Conservation (phyloP, 192 early-diverging fungal species). For the Blastocladiella britannica region DNA sequence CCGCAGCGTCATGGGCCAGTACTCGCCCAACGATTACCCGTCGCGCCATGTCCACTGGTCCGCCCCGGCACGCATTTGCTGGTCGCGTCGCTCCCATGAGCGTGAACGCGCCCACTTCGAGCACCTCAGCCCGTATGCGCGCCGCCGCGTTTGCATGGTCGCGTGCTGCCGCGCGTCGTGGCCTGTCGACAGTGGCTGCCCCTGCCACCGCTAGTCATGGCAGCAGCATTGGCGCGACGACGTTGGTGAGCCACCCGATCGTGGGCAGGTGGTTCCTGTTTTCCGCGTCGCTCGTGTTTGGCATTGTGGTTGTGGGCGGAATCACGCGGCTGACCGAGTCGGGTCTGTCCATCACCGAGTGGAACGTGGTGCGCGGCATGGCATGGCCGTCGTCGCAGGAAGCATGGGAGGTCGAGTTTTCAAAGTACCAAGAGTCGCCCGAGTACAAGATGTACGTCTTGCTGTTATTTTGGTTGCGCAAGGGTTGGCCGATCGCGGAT, state of each 20-base stretch:
- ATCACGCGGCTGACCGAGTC: slow-evolving; percentile 91
- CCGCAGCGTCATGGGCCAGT: too few species aligned
- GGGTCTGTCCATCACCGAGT: slow-evolving; percentile 89
- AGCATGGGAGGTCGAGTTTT: slow-evolving; percentile 86
- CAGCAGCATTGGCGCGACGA: too few species aligned
- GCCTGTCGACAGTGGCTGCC: too few species aligned
- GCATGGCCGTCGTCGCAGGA: slow-evolving; percentile 60
- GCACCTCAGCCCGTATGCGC: too few species aligned
- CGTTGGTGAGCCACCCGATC: slow-evolving; percentile 5
- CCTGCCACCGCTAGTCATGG: too few species aligned
- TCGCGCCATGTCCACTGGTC: too few species aligned
- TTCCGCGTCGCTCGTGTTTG: slow-evolving; percentile 71
- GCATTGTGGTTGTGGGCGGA: slow-evolving; percentile 83
- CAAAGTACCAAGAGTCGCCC: slow-evolving; percentile 95
- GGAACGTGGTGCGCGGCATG: slow-evolving; percentile 88
- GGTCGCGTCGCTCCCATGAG: too few species aligned
- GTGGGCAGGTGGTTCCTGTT: slow-evolving; percentile 92
- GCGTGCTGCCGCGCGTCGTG: too few species aligned
- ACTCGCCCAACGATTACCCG: too few species aligned
- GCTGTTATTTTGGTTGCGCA: background rate
- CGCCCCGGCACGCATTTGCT: too few species aligned
- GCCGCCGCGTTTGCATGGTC: too few species aligned
- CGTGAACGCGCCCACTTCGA: too few species aligned
- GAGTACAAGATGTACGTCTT: slow-evolving; percentile 74
- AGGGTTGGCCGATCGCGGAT: background rate